phyloP scores from a whole-genome alignment of 345 rosid genomes.

The Laguncularia racemosa region DNA sequence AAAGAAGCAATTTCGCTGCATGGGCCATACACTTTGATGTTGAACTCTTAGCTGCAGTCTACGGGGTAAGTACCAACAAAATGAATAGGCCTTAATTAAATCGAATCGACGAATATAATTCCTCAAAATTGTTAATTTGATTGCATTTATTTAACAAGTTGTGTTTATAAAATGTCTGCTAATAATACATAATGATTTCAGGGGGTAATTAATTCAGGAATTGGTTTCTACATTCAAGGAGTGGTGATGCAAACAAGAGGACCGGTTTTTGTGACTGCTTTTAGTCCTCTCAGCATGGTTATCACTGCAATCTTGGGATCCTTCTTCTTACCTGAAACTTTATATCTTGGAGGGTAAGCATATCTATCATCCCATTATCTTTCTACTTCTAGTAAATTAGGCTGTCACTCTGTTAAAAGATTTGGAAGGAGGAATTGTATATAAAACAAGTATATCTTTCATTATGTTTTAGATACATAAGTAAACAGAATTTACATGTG shows the following conservation, averaged over 20 bases:
- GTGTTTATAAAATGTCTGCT: background rate
- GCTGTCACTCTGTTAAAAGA: too few relatives aligned
- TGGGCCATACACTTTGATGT: slow-evolving; percentile 42
- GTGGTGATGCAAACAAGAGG: slow-evolving; percentile 44
- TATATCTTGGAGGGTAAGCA: slow-evolving; percentile 44
- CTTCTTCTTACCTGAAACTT: slow-evolving; percentile 36
- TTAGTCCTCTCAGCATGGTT: slow-evolving; percentile 55
- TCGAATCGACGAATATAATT: background rate
- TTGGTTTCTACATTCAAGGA: slow-evolving; percentile 50
- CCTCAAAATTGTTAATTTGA: background rate
- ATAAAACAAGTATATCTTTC: too few relatives aligned
- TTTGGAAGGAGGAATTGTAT: too few relatives aligned
- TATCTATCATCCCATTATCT: background rate
- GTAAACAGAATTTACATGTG: too few relatives aligned
- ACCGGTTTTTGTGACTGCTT: slow-evolving; percentile 66
- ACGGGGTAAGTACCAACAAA: slow-evolving; percentile 28
- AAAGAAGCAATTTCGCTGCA: slow-evolving; percentile 35
- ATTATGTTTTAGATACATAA: too few relatives aligned
- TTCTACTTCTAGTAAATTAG: too few relatives aligned
- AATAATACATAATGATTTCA: slow-evolving; percentile 11
- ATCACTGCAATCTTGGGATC: slow-evolving; percentile 54
- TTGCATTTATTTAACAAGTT: background rate
- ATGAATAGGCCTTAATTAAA: background rate
- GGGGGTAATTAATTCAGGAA: slow-evolving; percentile 56
- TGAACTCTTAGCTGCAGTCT: slow-evolving; percentile 28